These are phyloP conservation scores for Rheum nobile DNA, from an alignment of 148 eudicot genomes.

Conservation along the genomic window DNA sequence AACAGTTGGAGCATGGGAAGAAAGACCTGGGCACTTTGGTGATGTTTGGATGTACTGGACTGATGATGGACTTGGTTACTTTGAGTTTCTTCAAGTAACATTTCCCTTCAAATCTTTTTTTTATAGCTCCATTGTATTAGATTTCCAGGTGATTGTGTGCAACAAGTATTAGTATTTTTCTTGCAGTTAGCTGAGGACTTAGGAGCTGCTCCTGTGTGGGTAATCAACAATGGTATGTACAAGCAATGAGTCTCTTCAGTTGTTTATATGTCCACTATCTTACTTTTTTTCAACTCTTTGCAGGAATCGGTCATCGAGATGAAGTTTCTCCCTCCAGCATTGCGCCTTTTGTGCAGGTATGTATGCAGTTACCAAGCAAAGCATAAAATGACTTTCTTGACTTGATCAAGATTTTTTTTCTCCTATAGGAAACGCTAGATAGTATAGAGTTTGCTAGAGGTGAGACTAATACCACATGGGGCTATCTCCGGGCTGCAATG, in stretches of 20 bases:
- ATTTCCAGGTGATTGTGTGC: neutral
- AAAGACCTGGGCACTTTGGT: slow-evolving; percentile 64
- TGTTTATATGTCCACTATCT: neutral
- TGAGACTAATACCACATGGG: slow-evolving; percentile 55
- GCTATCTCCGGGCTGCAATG: slow-evolving; percentile 56
- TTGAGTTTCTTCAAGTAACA: slow-evolving; percentile 34
- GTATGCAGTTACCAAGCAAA: slow-evolving; percentile 10
- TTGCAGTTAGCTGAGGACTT: slow-evolving; percentile 87
- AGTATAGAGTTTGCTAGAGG: slow-evolving; percentile 89
- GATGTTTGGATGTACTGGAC: slow-evolving; percentile 75
- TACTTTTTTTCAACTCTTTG: slow-evolving; percentile 3
- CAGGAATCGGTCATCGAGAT: slow-evolving; percentile 55
- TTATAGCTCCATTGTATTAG: neutral
- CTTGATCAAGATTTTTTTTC: neutral
- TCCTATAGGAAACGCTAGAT: slow-evolving; percentile 57
- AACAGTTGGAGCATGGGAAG: slow-evolving; percentile 82
- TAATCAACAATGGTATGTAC: slow-evolving; percentile 66
- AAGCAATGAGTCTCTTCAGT: neutral
- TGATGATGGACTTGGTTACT: slow-evolving; percentile 65
- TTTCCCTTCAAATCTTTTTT: neutral
- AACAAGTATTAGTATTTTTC: slow-evolving; percentile 6
- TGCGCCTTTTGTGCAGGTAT: slow-evolving; percentile 63
- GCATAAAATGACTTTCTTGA: neutral
- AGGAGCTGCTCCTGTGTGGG: slow-evolving; percentile 86
- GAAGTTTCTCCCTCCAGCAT: slow-evolving; percentile 47